phyloP scores from a whole-genome alignment of 1,139 yeast genomes.

The Suhomyces panamericanus region DNA sequence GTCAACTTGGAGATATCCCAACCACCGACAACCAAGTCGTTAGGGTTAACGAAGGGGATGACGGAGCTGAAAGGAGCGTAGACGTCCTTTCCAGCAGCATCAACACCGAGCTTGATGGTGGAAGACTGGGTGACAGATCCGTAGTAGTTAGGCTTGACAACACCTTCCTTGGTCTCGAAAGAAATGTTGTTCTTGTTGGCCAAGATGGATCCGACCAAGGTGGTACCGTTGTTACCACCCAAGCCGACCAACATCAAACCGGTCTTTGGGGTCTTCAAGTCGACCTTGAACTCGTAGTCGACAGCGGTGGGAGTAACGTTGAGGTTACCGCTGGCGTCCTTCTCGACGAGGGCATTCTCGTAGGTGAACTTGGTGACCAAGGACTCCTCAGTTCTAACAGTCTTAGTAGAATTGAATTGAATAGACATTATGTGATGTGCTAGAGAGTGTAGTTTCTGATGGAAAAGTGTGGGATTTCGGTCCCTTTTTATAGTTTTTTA shows the following conservation, averaged over 20 bases:
- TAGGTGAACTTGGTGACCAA: constrained; percentile 72
- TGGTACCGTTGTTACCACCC: constrained; percentile 97
- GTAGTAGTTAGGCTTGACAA: constrained; percentile 78
- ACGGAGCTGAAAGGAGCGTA: constrained; percentile 91
- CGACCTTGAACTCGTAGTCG: constrained; percentile 85
- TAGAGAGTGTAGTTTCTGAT: background rate
- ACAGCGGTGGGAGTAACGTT: constrained; percentile 69
- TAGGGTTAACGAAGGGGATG: constrained; percentile 86
- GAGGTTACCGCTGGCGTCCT: constrained; percentile 52
- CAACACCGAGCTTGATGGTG: constrained; percentile 87
- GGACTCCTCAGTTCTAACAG: constrained; percentile 56
- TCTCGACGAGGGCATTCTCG: constrained; percentile 62
- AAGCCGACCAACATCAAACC: constrained; percentile 91
- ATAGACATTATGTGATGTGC: constrained; percentile 25
- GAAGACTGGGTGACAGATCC: constrained; percentile 97
- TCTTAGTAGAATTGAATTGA: constrained; percentile 63
- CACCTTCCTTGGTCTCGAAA: constrained; percentile 83
- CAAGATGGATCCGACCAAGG: constrained; percentile 78
- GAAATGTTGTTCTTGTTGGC: constrained; percentile 80
- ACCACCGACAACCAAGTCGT: constrained; percentile 87
- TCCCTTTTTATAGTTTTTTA: constrained; percentile 23
- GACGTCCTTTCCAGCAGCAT: constrained; percentile 77
- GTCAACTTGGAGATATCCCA: constrained; percentile 86
- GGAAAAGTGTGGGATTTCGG: constrained; percentile 9
- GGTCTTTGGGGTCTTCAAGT: constrained; percentile 77